Conservation (phyloP, 1,139 yeast species). For the Saccharomyces hybrid region DNA sequence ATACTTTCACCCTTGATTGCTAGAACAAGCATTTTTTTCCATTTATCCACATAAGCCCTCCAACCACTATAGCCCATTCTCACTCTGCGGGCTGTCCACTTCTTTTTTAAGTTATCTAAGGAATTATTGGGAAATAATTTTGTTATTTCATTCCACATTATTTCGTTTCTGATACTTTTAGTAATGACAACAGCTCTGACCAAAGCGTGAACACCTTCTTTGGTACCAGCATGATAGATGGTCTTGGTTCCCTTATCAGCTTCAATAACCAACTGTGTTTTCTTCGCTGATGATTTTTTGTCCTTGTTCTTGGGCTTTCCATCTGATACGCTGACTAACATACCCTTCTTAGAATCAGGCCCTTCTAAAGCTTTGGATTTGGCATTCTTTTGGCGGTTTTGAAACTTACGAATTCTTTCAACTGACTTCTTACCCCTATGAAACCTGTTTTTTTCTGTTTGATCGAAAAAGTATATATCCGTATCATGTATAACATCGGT, state of each 20-base stretch:
- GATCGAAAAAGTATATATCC: constrained; percentile 31
- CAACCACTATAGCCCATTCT: constrained; percentile 31
- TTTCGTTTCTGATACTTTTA: constrained; percentile 30
- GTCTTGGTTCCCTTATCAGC: not conserved
- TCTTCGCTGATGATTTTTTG: not conserved
- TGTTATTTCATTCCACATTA: constrained; percentile 28
- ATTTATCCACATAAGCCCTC: constrained; percentile 27
- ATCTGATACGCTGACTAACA: not conserved
- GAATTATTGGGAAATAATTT: constrained; percentile 29
- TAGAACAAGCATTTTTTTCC: constrained; percentile 27
- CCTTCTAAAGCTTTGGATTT: not conserved
- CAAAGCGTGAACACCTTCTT: constrained; percentile 24
- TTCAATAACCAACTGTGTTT: not conserved
- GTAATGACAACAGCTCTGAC: constrained; percentile 29
- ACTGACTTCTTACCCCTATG: constrained; percentile 28
- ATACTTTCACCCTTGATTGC: constrained; percentile 26
- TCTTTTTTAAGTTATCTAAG: constrained; percentile 27
- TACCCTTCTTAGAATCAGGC: constrained; percentile 2
- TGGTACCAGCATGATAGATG: constrained; percentile 19
- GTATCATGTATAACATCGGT: constrained; percentile 27
- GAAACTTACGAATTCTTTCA: constrained; percentile 28
- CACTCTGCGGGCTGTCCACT: constrained; percentile 28
- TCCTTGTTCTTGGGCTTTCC: not conserved
- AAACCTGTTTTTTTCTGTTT: constrained; percentile 26
- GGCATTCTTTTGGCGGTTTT: constrained; percentile 10